Percentiles rank a stretch among this genome's conserved stretches.
phyloP scores from a whole-genome alignment of 148 eudicot species.

The Pouteria glomerata region DNA sequence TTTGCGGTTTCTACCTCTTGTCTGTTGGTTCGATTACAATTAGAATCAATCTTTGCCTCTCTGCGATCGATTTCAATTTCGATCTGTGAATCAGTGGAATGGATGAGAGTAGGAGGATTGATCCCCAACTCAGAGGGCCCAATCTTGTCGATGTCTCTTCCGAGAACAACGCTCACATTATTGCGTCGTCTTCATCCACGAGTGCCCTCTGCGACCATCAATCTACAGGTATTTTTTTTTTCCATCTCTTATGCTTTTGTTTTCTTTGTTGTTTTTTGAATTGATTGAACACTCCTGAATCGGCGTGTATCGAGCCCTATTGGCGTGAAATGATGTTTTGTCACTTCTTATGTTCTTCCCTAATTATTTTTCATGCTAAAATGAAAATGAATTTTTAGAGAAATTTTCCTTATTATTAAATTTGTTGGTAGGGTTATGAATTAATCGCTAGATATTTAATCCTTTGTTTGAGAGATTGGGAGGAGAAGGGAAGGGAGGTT shows the following conservation, averaged over 20 bases:
- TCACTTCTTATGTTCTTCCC: no score
- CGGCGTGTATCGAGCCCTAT: not conserved
- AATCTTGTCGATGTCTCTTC: not conserved
- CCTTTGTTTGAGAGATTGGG: not conserved
- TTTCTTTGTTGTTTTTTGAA: no score
- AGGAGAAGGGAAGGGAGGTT: no score
- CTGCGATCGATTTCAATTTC: not conserved
- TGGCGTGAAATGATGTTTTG: not conserved
- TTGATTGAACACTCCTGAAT: not conserved
- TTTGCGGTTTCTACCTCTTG: not conserved
- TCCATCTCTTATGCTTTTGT: not conserved
- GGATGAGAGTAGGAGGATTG: conserved; percentile 2
- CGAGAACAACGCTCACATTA: not conserved
- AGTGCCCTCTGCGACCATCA: not conserved
- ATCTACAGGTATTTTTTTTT: not conserved
- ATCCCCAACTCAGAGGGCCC: not conserved
- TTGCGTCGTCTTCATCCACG: not conserved
- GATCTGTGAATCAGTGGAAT: not conserved
- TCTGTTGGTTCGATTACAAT: not conserved
- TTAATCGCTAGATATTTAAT: not conserved
- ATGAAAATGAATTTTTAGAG: not conserved
- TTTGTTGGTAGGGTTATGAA: not conserved
- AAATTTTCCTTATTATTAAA: no score
- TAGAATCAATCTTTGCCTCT: not conserved
- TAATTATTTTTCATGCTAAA: no score